Percentiles rank a stretch among this genome's conserved stretches.
These are phyloP conservation scores for Colletotrichum salicis DNA, from an alignment of 2,329 filamentous ascomycete species.

Conservation along the genomic window DNA sequence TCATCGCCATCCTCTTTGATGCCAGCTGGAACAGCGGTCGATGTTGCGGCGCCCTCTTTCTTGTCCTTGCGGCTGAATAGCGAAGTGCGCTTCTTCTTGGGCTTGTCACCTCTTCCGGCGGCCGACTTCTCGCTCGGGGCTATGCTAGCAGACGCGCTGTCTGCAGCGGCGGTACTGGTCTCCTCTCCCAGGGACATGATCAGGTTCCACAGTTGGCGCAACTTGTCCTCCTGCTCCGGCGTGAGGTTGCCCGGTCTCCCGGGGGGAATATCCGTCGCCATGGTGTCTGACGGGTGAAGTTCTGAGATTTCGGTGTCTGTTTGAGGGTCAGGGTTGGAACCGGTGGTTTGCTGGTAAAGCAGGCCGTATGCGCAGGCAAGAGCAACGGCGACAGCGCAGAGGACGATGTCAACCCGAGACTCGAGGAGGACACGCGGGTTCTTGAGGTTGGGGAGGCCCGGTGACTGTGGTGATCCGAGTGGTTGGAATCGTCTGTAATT, in stretches of 20 bases:
- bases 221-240: conserved; percentile 86
- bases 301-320: not conserved
- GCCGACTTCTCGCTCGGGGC: conserved; percentile 42
- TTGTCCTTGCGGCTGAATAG: conserved; percentile 74
- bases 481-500: conserved; percentile 7
- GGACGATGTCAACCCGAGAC: conserved; percentile 29
- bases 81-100: conserved; percentile 78
- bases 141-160: conserved; percentile 40
- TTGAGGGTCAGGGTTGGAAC: not conserved
- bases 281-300: conserved; percentile 39
- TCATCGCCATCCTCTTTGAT: conserved; percentile 73
- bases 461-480: not conserved
- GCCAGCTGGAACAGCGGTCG: conserved; percentile 46
- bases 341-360: conserved; percentile 13
- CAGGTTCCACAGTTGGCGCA: conserved; percentile 86
- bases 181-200: conserved; percentile 71
- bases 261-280: conserved; percentile 61
- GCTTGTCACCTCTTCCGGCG: conserved; percentile 60
- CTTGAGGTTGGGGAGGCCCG: conserved; percentile 4
- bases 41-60: conserved; percentile 58
- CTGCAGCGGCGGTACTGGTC: conserved; percentile 38
- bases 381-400: conserved; percentile 25
- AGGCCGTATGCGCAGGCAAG: conserved; percentile 31
- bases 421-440: conserved; percentile 20
- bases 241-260: conserved; percentile 90